A percentile compares a stretch with the other conserved stretches of the same genome.
These are phyloP conservation scores for Entophlyctis luteolus DNA, from an alignment of 192 early-diverging fungal genomes.

Conservation along the genomic window DNA sequence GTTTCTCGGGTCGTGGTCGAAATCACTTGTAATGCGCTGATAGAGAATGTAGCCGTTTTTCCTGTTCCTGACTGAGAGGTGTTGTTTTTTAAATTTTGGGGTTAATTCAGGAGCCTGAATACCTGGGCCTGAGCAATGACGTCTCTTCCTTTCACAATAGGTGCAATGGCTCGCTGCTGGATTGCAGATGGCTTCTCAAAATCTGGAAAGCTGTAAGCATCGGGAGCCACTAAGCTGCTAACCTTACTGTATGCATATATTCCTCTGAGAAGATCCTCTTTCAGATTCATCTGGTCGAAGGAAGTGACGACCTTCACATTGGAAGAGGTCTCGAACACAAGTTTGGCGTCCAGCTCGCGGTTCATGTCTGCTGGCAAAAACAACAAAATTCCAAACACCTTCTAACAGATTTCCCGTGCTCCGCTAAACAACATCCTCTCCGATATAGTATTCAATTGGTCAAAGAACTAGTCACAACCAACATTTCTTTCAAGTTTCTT, in stretches of 20 bases:
- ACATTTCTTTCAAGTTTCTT: too few species aligned
- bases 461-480: too few species aligned
- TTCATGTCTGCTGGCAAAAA: neutral
- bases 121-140: constrained; percentile 99
- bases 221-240: constrained; percentile 54
- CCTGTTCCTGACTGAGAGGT: constrained; percentile 96
- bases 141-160: constrained; percentile 91
- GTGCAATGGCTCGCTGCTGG: constrained; percentile 93
- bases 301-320: constrained; percentile 79
- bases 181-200: constrained; percentile 93
- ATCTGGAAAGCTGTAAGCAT: constrained; percentile 90
- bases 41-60: constrained; percentile 96
- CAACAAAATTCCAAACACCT: too few species aligned
- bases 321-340: constrained; percentile 76
- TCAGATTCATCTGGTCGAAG: constrained; percentile 95
- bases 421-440: too few species aligned
- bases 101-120: neutral
- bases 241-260: constrained; percentile 91
- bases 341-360: constrained; percentile 15
- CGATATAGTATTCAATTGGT: too few species aligned
- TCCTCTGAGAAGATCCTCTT: constrained; percentile 92
- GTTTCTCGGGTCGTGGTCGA: constrained; percentile 83
- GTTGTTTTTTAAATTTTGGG: neutral
- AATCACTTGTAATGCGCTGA: constrained; percentile 86
- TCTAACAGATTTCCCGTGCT: too few species aligned